Conservation (phyloP, 2,329 filamentous ascomycete genomes). For the Aspergillus brasiliensis region DNA sequence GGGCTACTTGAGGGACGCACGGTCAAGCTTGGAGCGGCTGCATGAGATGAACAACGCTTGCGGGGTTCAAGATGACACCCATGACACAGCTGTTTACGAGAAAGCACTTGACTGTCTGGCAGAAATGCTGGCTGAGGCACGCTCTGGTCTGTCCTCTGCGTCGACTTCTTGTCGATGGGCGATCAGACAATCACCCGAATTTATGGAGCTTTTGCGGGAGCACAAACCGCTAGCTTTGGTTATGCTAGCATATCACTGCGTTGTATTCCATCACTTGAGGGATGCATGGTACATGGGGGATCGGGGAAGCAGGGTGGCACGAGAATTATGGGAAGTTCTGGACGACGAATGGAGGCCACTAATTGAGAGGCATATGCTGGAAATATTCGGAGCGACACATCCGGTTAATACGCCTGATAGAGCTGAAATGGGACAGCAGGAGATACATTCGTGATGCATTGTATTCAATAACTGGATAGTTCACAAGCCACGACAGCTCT, state of each 20-base stretch:
- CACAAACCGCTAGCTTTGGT: slow-evolving; percentile 52
- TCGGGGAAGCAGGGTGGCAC: slow-evolving; percentile 66
- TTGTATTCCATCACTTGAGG: slow-evolving; percentile 59
- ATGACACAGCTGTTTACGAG: slow-evolving; percentile 28
- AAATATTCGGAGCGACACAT: slow-evolving; percentile 31
- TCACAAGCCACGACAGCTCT: not conserved
- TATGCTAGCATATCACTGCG: slow-evolving; percentile 62
- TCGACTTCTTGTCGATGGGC: slow-evolving; percentile 45
- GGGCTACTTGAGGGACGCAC: slow-evolving; percentile 24
- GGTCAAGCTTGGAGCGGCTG: slow-evolving; percentile 23
- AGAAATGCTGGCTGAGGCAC: slow-evolving; percentile 29
- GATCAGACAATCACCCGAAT: slow-evolving; percentile 36
- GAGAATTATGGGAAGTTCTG: slow-evolving; percentile 54
- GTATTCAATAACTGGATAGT: not conserved
- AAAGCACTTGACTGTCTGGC: slow-evolving; percentile 30
- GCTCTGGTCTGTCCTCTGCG: slow-evolving; percentile 55
- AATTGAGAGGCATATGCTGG: slow-evolving; percentile 33
- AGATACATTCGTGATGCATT: not conserved
- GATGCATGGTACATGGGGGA: slow-evolving; percentile 69
- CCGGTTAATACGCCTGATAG: not conserved
- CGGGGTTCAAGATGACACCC: slow-evolving; percentile 20
- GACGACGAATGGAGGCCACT: slow-evolving; percentile 35
- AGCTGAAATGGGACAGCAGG: not conserved
- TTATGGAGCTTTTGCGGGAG: slow-evolving; percentile 40
- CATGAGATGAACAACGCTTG: slow-evolving; percentile 31